A percentile compares a stretch with the other conserved stretches of the same genome.
Conservation (phyloP, 208 protist species). For the Leptomonas seymouri region DNA sequence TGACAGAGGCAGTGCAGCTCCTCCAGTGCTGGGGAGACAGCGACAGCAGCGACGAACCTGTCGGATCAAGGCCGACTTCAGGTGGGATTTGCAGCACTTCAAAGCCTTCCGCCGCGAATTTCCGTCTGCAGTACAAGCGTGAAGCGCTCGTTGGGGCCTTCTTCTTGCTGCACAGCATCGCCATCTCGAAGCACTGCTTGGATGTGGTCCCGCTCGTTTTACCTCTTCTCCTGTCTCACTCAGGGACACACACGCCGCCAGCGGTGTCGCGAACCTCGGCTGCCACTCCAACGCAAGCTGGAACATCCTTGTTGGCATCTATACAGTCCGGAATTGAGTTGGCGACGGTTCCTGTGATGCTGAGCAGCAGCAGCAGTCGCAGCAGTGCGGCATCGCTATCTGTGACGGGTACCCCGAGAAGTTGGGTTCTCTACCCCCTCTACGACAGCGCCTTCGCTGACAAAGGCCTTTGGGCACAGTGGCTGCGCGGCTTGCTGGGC, state of each 20-base stretch:
- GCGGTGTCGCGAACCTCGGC: too few species aligned
- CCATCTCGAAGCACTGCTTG: slow-evolving; percentile 55
- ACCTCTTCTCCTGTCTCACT: slow-evolving; percentile 2
- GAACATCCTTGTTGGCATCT: slow-evolving; percentile 1
- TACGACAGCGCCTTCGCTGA: slow-evolving; percentile 35
- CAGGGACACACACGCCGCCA: neutral
- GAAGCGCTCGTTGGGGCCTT: slow-evolving; percentile 36
- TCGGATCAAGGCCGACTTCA: neutral
- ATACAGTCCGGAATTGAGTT: slow-evolving; percentile 21
- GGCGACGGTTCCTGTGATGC: slow-evolving; percentile 13
- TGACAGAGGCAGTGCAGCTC: slow-evolving; percentile 48
- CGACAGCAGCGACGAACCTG: neutral
- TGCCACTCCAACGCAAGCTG: too few species aligned
- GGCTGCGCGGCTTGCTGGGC: slow-evolving; percentile 44
- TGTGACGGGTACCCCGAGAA: slow-evolving; percentile 31
- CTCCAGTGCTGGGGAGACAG: slow-evolving; percentile 18
- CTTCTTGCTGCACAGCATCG: slow-evolving; percentile 56
- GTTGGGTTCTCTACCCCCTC: slow-evolving; percentile 57
- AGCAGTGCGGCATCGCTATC: slow-evolving; percentile 1
- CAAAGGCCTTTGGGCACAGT: slow-evolving; percentile 43
- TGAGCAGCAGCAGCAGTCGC: neutral
- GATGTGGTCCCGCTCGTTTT: slow-evolving; percentile 36
- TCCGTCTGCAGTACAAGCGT: slow-evolving; percentile 7
- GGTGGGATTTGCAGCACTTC: neutral
- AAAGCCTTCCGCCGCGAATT: neutral